Evolutionary conservation across 371 early-diverging fungal species (phyloP).

Genomic region (Mortierella sp.): DNA sequence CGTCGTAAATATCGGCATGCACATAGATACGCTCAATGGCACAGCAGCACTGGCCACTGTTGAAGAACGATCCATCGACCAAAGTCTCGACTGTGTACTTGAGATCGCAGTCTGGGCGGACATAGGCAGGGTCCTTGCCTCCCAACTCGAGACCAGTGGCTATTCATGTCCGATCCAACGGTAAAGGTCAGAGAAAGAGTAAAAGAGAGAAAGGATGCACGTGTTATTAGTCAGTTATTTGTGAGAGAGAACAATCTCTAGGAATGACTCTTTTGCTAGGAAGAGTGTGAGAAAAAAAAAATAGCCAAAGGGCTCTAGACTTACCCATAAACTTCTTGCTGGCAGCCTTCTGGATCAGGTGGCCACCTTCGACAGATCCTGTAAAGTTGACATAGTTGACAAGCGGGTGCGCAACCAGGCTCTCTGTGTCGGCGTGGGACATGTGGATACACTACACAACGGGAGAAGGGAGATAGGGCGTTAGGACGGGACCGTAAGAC

Average conservation of each 20-base stretch:
- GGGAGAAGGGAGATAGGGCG: too few species aligned
- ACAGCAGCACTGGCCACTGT: slow-evolving; percentile 89
- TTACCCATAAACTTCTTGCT: slow-evolving; percentile 72
- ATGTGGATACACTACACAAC: slow-evolving; percentile 55
- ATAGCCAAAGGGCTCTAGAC: neutral
- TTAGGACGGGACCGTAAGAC: too few species aligned
- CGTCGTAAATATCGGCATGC: slow-evolving; percentile 78
- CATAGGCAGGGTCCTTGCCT: slow-evolving; percentile 90
- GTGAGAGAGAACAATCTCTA: too few species aligned
- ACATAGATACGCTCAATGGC: slow-evolving; percentile 88
- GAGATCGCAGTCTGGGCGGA: slow-evolving; percentile 79
- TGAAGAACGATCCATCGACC: slow-evolving; percentile 87
- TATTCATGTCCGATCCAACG: slow-evolving; percentile 16
- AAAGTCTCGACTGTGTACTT: slow-evolving; percentile 78
- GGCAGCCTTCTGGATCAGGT: slow-evolving; percentile 71
- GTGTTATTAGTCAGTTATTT: too few species aligned
- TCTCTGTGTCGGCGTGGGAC: slow-evolving; percentile 69
- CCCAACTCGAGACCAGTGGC: slow-evolving; percentile 86
- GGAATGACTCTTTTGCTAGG: too few species aligned
- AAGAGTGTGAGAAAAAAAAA: neutral
- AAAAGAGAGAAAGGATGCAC: neutral
- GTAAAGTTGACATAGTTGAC: slow-evolving; percentile 84
- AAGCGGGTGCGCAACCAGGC: slow-evolving; percentile 68
- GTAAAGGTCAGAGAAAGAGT: neutral
- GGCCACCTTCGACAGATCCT: slow-evolving; percentile 83